Evolutionary conservation across 1,284 basidiomycete genomes (phyloP), one percentile per base, ranked within the genome.

Genomic region (Sporisorium graminicola): DNA sequence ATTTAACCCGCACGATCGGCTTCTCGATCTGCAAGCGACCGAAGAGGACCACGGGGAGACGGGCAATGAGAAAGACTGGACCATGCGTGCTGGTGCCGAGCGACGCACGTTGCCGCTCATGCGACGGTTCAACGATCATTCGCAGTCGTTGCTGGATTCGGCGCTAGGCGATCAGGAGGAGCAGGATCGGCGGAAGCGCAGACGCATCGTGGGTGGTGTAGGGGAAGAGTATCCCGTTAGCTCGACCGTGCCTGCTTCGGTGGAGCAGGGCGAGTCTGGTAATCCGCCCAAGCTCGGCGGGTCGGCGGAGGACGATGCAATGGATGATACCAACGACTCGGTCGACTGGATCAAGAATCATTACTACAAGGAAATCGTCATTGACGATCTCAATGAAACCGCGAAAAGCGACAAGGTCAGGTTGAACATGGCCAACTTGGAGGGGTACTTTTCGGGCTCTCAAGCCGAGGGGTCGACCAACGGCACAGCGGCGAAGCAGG

Each of bases 121-220:
- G 80, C 90, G 97, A 46, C 92, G 96, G 80, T 99, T 99, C 88
- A 99, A 99, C 83, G 94, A 98, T 82, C 97, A 99, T 86, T 96
- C 94, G 0, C 93, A 95, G 79, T 89, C 94, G 74, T 87, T 98
- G 16, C 88, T 98, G 29, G 92, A 92, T 77, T 80, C 84, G 40
- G 82, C 86, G 0, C 62, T 87, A 74, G 86, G 82, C 6, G 83
- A 76, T 26, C 60, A 79, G 52, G 67, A 67, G 29, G 75, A 78
- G 33, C 58, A 42, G 29, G 68, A 65, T 27, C 29, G 67, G 12
- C 20, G 64, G 12, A 80, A 77, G 26, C 61, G 60, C 12, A 74
- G 82, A 20, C 58, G 78, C 22, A 74, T 78, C 35, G 77, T 78
- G 1, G 82, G 81, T 18, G 82, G 82, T 6, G 82, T 84, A 0